Evolutionary conservation across 768 basidiomycete species (phyloP), one percentile per base, ranked within the genome.

Genomic region (Kwoniella bestiolae): DNA sequence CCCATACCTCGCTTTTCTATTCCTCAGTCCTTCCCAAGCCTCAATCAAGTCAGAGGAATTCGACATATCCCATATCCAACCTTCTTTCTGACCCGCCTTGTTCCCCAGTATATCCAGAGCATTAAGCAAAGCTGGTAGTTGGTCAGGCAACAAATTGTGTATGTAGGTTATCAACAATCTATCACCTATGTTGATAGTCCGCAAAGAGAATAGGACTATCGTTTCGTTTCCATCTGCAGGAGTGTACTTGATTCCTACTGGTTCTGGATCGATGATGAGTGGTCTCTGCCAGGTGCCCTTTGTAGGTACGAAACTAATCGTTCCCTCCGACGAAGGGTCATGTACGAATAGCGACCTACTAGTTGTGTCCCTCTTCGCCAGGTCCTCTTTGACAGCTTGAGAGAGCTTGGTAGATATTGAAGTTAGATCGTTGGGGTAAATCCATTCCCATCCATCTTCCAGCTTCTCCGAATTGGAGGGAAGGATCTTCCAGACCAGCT

Each of bases 31-130:
- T 26, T 56, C 29, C 67, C 67, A 76, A 4, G 72, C 63, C 21
- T 60, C 31, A 11, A 60, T 53, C 8, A 74, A 29, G 1, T 46
- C 49, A 6, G 12, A 21, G 3, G 34, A 12, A 9, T 49, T 28
- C 3, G 25, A 14, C 6, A 72, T 21, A 18, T 63, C 75, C 70
- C 70, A 77, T 21, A 71, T 53, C 72, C 70, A 69, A 4, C 71
- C 71, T 56, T 69, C 69, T 16, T 31, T 66, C n/a, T 51, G 47
- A n/a, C 63, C 67, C 5, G 67, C 53, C n/a, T 65, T 16, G 5
- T 28, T 12, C 0, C 45, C 74, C 8, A 58, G 18, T 5, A 28
- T 38, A 50, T 77, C 75, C 52, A 77, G 32, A 11, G 65, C 65
- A 5, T 31, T 44, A 0, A 77, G 59, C 12, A 73, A 21, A 3